A percentile compares a stretch with the other conserved stretches of the same genome.
Conservation (phyloP, 2,329 filamentous ascomycete species). For the Hirsutella minnesotensis region DNA sequence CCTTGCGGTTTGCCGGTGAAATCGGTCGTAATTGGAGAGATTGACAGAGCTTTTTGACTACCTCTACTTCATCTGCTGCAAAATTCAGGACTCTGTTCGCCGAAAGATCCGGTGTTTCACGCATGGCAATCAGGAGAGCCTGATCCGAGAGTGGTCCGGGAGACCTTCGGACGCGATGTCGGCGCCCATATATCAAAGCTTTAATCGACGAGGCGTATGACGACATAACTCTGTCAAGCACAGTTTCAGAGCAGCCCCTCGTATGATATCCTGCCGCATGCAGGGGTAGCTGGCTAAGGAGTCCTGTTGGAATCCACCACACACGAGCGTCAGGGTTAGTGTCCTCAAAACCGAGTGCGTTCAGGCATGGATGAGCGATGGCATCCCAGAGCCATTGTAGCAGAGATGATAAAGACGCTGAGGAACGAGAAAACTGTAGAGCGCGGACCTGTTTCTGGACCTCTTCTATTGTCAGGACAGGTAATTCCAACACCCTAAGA, state of each 20-base stretch:
- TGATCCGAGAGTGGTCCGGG: not conserved
- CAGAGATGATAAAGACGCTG: too few relatives aligned
- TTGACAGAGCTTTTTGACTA: not conserved
- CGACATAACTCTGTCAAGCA: conserved; percentile 23
- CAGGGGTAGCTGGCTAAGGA: conserved; percentile 16
- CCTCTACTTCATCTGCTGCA: not conserved
- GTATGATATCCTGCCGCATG: conserved; percentile 21
- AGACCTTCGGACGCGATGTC: not conserved
- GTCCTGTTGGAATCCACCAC: conserved; percentile 22
- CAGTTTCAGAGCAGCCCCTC: conserved; percentile 9
- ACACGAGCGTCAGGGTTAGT: conserved; percentile 13
- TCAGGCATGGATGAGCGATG: not conserved
- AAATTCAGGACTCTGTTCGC: not conserved
- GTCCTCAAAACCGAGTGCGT: not conserved
- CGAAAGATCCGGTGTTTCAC: not conserved
- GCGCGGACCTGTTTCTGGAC: too few relatives aligned
- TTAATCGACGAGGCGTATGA: conserved; percentile 25
- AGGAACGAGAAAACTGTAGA: too few relatives aligned
- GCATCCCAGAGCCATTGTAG: not conserved
- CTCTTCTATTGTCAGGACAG: too few relatives aligned
- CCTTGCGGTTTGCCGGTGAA: not conserved
- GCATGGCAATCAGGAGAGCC: not conserved
- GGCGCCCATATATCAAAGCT: conserved; percentile 2
- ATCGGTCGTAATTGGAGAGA: not conserved
- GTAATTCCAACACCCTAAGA: too few relatives aligned